Base-by-base conservation (phyloP, 2,329 filamentous ascomycete species). In the Penicillium sp. region DNA sequence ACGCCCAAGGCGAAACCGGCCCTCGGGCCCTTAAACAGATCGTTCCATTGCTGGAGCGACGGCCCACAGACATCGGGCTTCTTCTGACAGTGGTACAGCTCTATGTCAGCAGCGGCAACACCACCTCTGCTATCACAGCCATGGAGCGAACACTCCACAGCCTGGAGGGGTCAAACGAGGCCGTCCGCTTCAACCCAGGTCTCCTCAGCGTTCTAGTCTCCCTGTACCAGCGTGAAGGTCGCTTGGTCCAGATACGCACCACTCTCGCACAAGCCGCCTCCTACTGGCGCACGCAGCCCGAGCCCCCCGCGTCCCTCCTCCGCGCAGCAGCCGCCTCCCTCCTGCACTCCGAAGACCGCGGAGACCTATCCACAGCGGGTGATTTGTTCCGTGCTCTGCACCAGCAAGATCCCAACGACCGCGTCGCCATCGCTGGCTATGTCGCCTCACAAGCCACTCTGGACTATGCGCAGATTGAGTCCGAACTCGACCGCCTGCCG, bases 291-390 rank as follows among this genome's bases (percentile, higher is more conserved):
- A 80, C 81, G 46, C 88, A 87, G 64, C 78, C 82, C 10, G 80
- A 83, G 63, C 73, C 79, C 62, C 75, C 86, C 0, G 75, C 82
- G n/a, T 84, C 89, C 0, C 84, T 97, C 6, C 81, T 96, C 50
- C 86, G 87, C 57, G 90, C 92, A 54, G 91, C 93, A 8, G 93
- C 90, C n/a, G 83, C 89, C 42, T 87, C 91, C 48, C 84, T 97
- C 10, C 84, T 97, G 48, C 86, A 88, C 63, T 96, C 91, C 0
- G 84, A 87, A 7, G 84, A 87, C 48, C 72, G 81, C 0, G 82
- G 88, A 17, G 90, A 96, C 64, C 78, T 91, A 27, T 74, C 82
- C 15, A 80, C 86, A 0, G 93, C 94, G 0, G 86, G 86, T 3
- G 84, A 89, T n/a, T 88, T 94, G 8, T 97, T 97, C 75, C 82